phyloP scores from a whole-genome alignment of 2,329 filamentous ascomycete genomes.

The Talaromyces marneffei region DNA sequence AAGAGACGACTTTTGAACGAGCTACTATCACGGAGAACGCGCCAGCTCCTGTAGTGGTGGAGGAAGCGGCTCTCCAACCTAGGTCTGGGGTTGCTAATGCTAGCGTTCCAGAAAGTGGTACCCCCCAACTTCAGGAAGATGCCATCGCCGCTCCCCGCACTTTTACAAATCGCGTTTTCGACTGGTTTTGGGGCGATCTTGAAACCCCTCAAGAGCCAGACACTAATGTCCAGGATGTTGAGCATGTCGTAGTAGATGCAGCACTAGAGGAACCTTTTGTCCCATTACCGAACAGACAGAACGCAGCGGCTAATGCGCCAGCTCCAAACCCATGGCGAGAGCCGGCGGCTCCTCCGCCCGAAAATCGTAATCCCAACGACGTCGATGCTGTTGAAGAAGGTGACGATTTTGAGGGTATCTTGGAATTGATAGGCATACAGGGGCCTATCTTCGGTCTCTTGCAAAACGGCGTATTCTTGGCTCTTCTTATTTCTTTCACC shows the following conservation, averaged over 20 bases:
- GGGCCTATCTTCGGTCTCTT: constrained; percentile 83
- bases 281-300: constrained; percentile 45
- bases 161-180: constrained; percentile 25
- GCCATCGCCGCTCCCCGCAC: constrained; percentile 18
- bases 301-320: constrained; percentile 32
- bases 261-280: constrained; percentile 58
- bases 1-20: not conserved
- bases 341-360: constrained; percentile 51
- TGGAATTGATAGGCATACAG: constrained; percentile 95
- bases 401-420: constrained; percentile 91
- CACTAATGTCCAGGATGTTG: constrained; percentile 48
- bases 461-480: constrained; percentile 92
- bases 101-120: not conserved
- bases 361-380: constrained; percentile 52
- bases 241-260: constrained; percentile 55
- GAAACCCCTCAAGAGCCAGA: constrained; percentile 31
- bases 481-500: constrained; percentile 80
- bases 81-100: not conserved
- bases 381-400: constrained; percentile 59
- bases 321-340: constrained; percentile 35
- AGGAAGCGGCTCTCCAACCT: not conserved
- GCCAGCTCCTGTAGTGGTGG: not conserved
- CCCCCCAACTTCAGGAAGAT: not conserved
- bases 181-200: constrained; percentile 45
- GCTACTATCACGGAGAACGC: not conserved